Evolutionary conservation across 371 early-diverging fungal species (phyloP).

Genomic region (Mortierella sp.): DNA sequence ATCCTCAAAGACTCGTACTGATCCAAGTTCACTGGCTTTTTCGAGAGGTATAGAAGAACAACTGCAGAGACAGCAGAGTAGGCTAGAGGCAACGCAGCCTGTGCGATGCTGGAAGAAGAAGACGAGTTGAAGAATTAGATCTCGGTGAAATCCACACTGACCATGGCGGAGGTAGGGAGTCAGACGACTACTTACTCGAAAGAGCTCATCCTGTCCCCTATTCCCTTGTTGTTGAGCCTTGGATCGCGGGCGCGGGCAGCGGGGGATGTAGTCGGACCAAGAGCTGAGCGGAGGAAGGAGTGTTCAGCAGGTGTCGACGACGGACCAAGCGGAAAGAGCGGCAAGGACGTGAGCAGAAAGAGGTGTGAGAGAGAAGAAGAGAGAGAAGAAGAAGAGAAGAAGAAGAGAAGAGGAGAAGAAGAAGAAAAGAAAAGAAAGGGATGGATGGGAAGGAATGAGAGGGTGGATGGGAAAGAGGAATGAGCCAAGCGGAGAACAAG

Average conservation of each 20-base stretch:
- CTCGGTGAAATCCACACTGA: background rate
- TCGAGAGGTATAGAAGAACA: slow-evolving; percentile 19
- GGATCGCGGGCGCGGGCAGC: no score
- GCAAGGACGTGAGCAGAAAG: no score
- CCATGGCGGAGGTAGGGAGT: no score
- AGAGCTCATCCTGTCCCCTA: no score
- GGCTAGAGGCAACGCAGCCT: slow-evolving; percentile 20
- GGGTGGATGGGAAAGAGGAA: background rate
- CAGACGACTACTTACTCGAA: no score
- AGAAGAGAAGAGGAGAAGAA: background rate
- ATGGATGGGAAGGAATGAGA: no score
- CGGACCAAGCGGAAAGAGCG: no score
- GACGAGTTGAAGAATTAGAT: no score
- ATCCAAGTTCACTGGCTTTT: slow-evolving; percentile 40
- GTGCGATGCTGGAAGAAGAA: background rate
- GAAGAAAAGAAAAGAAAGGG: background rate
- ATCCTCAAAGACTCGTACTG: slow-evolving; percentile 28
- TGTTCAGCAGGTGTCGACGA: no score
- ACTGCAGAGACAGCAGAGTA: slow-evolving; percentile 26
- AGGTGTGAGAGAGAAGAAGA: background rate
- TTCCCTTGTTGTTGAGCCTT: no score
- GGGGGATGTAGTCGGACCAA: no score
- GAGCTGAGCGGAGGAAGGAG: no score
- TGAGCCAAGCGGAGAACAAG: background rate
- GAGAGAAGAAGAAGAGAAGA: background rate